Evolutionary conservation across 2,329 filamentous ascomycete genomes (phyloP).

Genomic region (Sclerotinia subarctica): DNA sequence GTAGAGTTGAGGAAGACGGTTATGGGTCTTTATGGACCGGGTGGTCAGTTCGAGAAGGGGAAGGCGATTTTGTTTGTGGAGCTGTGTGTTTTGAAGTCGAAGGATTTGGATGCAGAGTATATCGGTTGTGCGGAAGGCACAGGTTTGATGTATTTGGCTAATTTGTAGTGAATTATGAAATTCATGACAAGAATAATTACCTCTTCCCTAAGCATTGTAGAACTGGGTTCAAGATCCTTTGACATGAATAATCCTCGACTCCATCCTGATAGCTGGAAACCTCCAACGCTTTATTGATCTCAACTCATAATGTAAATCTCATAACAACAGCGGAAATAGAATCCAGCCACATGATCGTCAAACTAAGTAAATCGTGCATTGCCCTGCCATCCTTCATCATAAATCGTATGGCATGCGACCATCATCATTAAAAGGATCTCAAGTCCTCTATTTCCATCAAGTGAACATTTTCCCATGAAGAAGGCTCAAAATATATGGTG

Average conservation of each 20-base stretch:
- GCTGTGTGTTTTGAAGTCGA: conserved; percentile 26
- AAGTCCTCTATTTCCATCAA: not conserved
- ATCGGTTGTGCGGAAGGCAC: conserved; percentile 30
- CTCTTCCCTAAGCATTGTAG: not conserved
- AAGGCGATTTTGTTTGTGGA: conserved; percentile 25
- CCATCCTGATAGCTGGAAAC: not conserved
- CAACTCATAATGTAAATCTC: not conserved
- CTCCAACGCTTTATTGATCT: not conserved
- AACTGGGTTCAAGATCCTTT: not conserved
- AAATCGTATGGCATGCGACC: not conserved
- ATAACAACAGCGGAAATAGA: not conserved
- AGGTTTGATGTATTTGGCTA: conserved; percentile 41
- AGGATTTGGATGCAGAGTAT: conserved; percentile 34
- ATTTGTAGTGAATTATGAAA: not conserved
- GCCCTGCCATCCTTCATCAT: not conserved
- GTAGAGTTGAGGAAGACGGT: conserved; percentile 24
- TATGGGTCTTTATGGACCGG: conserved; percentile 26
- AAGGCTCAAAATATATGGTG: too few relatives aligned
- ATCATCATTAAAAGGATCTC: not conserved
- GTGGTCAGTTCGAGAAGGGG: conserved; percentile 22
- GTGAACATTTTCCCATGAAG: too few relatives aligned
- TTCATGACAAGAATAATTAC: not conserved
- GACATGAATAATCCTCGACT: not conserved
- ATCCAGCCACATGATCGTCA: not conserved
- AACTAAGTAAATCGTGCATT: not conserved